Evolutionary conservation across 306 rosid species (phyloP).

Genomic region (Acacia crassicarpa): DNA sequence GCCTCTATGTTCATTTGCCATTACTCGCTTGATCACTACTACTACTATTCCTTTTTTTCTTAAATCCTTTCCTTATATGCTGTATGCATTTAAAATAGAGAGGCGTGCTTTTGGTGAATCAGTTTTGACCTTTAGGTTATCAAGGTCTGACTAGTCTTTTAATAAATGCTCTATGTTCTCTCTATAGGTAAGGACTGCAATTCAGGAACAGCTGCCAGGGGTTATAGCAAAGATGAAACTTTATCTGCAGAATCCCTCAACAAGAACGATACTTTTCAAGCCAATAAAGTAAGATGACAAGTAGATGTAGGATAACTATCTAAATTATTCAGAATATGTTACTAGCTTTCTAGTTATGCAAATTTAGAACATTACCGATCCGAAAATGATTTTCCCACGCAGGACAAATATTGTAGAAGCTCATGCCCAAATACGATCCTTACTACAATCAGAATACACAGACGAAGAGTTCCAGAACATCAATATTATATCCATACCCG

Average conservation of each 20-base stretch:
- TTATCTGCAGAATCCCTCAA: constrained; percentile 83
- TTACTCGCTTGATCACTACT: background rate
- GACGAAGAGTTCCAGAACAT: constrained; percentile 70
- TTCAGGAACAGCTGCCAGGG: constrained; percentile 77
- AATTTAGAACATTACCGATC: background rate
- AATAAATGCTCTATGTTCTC: constrained; percentile 33
- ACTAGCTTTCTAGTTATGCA: constrained; percentile 7
- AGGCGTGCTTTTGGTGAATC: constrained; percentile 3
- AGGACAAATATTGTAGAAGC: constrained; percentile 97
- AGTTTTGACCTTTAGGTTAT: background rate
- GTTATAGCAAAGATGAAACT: constrained; percentile 91
- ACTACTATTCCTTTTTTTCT: background rate
- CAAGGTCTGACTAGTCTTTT: background rate
- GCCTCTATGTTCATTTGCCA: background rate
- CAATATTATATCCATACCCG: constrained; percentile 65
- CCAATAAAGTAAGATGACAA: constrained; percentile 80
- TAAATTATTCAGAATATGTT: constrained; percentile 24
- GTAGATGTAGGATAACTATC: background rate
- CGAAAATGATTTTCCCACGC: constrained; percentile 13
- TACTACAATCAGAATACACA: constrained; percentile 79
- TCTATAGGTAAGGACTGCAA: constrained; percentile 72
- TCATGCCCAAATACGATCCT: constrained; percentile 73
- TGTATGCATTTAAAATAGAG: background rate
- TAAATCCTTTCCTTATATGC: background rate
- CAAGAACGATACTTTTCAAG: constrained; percentile 90